These are phyloP conservation scores for Vigna nakashimae DNA, from an alignment of 306 rosid species.

Conservation along the genomic window DNA sequence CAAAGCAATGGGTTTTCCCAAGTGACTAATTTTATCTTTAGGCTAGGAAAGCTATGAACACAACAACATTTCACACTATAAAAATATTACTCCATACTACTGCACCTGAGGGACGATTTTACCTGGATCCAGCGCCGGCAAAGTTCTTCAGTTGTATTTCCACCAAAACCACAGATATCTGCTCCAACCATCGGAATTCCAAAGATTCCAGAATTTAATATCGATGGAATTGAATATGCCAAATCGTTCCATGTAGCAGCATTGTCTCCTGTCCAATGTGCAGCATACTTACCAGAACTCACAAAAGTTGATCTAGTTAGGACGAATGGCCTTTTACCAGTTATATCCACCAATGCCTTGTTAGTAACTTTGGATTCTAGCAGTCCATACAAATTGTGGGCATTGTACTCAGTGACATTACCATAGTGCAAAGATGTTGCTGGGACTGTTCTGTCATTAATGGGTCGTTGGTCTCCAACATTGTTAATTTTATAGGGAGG, in stretches of 20 bases:
- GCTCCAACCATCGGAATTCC: conserved; percentile 98
- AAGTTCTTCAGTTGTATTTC: conserved; percentile 81
- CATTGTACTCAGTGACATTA: conserved; percentile 74
- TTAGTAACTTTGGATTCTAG: conserved; percentile 71
- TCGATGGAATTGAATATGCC: conserved; percentile 73
- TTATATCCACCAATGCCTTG: conserved; percentile 58
- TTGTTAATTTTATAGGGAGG: conserved; percentile 84
- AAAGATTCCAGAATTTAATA: conserved; percentile 75
- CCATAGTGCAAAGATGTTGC: conserved; percentile 71
- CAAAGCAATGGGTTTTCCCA: conserved; percentile 3
- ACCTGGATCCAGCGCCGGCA: conserved; percentile 97
- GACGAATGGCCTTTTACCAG: conserved; percentile 87
- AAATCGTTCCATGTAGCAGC: conserved; percentile 87
- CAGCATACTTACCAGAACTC: conserved; percentile 86
- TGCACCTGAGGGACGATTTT: conserved; percentile 3
- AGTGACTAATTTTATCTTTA: neutral
- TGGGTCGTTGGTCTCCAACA: conserved; percentile 49
- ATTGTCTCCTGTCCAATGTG: conserved; percentile 98
- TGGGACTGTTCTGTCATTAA: conserved; percentile 62
- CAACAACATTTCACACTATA: neutral
- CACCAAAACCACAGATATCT: conserved; percentile 84
- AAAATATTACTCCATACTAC: neutral
- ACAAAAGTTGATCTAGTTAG: conserved; percentile 87
- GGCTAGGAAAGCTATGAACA: neutral
- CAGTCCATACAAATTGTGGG: conserved; percentile 81